A percentile compares a stretch with the other conserved stretches of the same genome.
phyloP scores from a whole-genome alignment of 2,329 filamentous ascomycete genomes.

The Neopestalotiopsis sp. region DNA sequence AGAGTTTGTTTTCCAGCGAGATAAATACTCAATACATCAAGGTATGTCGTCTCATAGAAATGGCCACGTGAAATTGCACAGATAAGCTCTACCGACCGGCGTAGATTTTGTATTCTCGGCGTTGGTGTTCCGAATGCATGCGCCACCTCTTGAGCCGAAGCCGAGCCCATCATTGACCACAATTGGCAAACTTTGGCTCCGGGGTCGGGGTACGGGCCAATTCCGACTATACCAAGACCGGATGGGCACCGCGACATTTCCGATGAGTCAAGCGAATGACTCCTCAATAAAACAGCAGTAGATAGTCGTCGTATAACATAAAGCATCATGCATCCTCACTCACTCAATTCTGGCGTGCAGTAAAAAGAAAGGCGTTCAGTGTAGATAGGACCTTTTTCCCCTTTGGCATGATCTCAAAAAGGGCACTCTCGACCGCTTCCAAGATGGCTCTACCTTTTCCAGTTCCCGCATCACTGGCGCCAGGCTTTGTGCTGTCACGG shows the following conservation, averaged over 20 bases:
- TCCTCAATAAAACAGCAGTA: background rate
- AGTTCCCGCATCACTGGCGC: slow-evolving; percentile 10
- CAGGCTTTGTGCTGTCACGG: slow-evolving; percentile 15
- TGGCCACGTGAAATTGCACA: background rate
- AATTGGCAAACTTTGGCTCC: too few relatives aligned
- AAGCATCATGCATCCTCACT: background rate
- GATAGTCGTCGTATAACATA: background rate
- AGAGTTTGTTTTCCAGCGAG: too few relatives aligned
- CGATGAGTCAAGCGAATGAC: background rate
- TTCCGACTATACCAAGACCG: slow-evolving; percentile 6
- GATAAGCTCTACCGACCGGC: too few relatives aligned
- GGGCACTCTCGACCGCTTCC: background rate
- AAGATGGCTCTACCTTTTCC: slow-evolving; percentile 19
- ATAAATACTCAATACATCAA: too few relatives aligned
- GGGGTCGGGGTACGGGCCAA: background rate
- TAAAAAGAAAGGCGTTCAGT: background rate
- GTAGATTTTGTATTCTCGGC: background rate
- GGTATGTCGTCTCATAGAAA: too few relatives aligned
- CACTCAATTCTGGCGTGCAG: background rate
- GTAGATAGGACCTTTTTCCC: background rate
- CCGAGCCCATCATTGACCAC: background rate
- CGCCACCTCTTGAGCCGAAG: background rate
- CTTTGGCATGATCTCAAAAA: background rate
- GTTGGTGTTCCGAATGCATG: too few relatives aligned
- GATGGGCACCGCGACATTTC: background rate